A percentile compares a stretch with the other conserved stretches of the same genome.
These are phyloP conservation scores for Nitzschia sp. DNA, from an alignment of 108 stramenopile species.

Conservation along the genomic window DNA sequence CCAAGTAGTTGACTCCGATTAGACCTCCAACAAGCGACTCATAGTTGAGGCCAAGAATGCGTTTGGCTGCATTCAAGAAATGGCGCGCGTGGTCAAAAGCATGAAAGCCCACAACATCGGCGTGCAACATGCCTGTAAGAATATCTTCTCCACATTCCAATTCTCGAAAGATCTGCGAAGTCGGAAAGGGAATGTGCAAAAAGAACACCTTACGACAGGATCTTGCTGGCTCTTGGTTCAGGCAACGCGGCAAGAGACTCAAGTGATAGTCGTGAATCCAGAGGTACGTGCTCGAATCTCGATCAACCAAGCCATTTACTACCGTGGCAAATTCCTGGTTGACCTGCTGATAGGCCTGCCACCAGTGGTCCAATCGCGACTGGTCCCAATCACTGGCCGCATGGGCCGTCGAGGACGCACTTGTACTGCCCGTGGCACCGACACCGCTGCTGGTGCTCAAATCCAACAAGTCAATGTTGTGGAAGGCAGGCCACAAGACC, in stretches of 20 bases:
- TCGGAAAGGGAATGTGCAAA: slow-evolving; percentile 99
- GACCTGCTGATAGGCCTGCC: slow-evolving; percentile 84
- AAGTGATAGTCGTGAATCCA: slow-evolving; percentile 99
- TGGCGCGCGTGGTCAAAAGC: slow-evolving; percentile 99
- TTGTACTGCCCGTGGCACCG: slow-evolving; percentile 19
- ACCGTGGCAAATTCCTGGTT: slow-evolving; percentile 84
- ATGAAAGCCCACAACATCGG: slow-evolving; percentile 99
- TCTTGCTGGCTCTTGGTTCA: slow-evolving; percentile 47
- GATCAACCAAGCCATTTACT: slow-evolving; percentile 52
- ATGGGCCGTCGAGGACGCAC: neutral
- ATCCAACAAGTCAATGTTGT: slow-evolving; percentile 95
- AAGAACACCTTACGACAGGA: slow-evolving; percentile 92
- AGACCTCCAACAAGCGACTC: slow-evolving; percentile 90
- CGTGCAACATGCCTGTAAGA: slow-evolving; percentile 95
- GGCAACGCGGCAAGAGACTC: slow-evolving; percentile 87
- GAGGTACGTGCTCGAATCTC: slow-evolving; percentile 32
- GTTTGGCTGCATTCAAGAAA: slow-evolving; percentile 98
- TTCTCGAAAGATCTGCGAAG: slow-evolving; percentile 97
- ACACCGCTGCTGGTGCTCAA: slow-evolving; percentile 59
- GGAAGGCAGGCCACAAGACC: slow-evolving; percentile 97
- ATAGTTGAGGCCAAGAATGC: slow-evolving; percentile 95
- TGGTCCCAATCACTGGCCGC: slow-evolving; percentile 84
- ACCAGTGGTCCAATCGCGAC: slow-evolving; percentile 83
- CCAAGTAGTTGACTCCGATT: slow-evolving; percentile 91
- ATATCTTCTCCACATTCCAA: slow-evolving; percentile 92